Evolutionary conservation across 139 green algal genomes (phyloP), one percentile per base, ranked within the genome.

Genomic region (Chlorella sp.): DNA sequence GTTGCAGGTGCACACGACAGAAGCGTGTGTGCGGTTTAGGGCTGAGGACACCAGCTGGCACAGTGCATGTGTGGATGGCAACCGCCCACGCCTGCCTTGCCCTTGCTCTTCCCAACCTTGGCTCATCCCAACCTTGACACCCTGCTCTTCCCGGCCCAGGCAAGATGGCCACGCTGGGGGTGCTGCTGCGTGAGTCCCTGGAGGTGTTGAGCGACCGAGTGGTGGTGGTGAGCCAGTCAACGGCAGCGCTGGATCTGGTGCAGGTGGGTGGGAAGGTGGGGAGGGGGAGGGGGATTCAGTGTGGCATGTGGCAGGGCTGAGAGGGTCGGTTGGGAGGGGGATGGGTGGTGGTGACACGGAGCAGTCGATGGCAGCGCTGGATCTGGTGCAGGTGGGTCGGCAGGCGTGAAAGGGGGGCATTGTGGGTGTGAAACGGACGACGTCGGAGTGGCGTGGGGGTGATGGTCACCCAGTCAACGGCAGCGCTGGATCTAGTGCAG

Each of bases 141-240:
- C 22, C 3, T 19, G 2, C 48, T 21, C 19, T 42, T 26, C 32
- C 0, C 36, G 39, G 15, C 16, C 21, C 86, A 94, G 93, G 94
- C 82, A 98, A 98, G 92, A 91, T 98, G 93, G n/a, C 57, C 0
- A 89, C 84, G 81, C 91, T 98, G 80, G 40, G 69, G 22, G 68
- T 78, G 34, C 89, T 98, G 91, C 91, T 98, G 66, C 3, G 80
- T 12, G 64, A 42, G 80, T 92, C 94, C 21, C 28, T 94, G 15
- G 82, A 28, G 3, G 76, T 30, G 18, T 60, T 61, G 0, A 81
- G 91, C 0, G 92, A 96, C 48, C 93, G 93, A 16, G 91, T 91
- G 34, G 96, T 98, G 53, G 91, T 98, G 39, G 96, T 97, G 2
- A 95, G 89, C 66, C 96, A 94, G 76, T 94, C 85, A 83, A 98